Percentiles rank a stretch among this genome's conserved stretches.
Evolutionary conservation across 2,329 filamentous ascomycete species (phyloP).

Genomic region (Coniochaeta prunicola): DNA sequence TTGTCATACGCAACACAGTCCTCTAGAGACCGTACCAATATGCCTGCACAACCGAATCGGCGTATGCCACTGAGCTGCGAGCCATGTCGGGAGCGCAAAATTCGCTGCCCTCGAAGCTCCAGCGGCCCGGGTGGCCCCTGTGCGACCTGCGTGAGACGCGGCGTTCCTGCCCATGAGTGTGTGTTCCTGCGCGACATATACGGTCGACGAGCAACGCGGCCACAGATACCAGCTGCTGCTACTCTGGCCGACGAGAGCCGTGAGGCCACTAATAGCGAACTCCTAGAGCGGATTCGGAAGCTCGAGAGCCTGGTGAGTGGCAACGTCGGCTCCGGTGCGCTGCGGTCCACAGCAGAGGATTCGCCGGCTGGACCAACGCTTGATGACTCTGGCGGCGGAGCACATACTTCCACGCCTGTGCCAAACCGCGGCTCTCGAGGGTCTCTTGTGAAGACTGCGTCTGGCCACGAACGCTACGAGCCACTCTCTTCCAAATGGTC

Average conservation of each 20-base stretch:
- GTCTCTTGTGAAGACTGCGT: neutral
- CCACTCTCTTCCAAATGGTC: neutral
- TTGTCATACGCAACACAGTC: neutral
- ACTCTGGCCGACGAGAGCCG: neutral
- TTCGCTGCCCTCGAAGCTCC: neutral
- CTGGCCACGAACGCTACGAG: neutral
- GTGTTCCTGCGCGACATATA: neutral
- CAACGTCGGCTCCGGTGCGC: neutral
- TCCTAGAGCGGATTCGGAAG: slow-evolving; percentile 1
- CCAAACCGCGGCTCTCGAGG: neutral
- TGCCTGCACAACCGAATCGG: neutral
- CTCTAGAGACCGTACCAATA: neutral
- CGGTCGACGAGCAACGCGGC: neutral
- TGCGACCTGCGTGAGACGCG: neutral
- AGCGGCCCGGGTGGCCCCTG: neutral
- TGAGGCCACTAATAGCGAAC: neutral
- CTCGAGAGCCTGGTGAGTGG: neutral
- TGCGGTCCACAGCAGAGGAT: neutral
- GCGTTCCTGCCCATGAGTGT: neutral
- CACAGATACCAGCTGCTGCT: neutral
- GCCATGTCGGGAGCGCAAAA: neutral
- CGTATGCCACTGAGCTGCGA: slow-evolving; percentile 1
- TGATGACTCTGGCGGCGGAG: neutral
- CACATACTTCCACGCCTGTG: neutral
- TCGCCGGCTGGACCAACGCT: neutral